phyloP scores from a whole-genome alignment of 768 basidiomycete genomes.

The Phaffia tasmanica region DNA sequence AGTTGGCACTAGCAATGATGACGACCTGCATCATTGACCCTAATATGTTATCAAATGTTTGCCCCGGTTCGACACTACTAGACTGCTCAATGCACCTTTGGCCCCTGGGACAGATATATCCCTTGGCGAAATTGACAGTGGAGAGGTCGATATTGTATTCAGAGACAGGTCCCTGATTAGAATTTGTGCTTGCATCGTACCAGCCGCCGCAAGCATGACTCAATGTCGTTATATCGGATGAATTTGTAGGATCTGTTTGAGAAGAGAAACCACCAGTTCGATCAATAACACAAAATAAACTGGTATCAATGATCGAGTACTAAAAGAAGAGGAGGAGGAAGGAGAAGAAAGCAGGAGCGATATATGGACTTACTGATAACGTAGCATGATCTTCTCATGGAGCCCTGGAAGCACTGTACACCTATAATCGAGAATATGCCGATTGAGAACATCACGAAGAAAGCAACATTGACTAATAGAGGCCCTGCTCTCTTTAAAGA shows the following conservation, averaged over 20 bases:
- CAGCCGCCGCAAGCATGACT: conserved; percentile 68
- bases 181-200: conserved; percentile 52
- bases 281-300: too few species aligned
- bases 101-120: conserved; percentile 78
- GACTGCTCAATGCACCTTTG: conserved; percentile 51
- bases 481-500: conserved; percentile 83
- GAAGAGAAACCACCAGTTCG: too few species aligned
- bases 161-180: conserved; percentile 42
- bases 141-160: conserved; percentile 37
- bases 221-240: conserved; percentile 34
- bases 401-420: conserved; percentile 85
- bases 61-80: conserved; percentile 27
- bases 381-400: conserved; percentile 47
- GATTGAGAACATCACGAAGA: conserved; percentile 85
- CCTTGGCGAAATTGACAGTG: conserved; percentile 49
- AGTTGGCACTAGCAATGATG: conserved; percentile 52
- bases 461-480: conserved; percentile 75
- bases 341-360: not conserved
- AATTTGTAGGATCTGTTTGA: conserved; percentile 35
- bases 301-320: too few species aligned
- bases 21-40: conserved; percentile 69
- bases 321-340: not conserved
- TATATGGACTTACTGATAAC: conserved; percentile 27
- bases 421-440: conserved; percentile 84
- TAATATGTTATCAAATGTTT: conserved; percentile 84